Evolutionary conservation across 2,329 filamentous ascomycete genomes (phyloP).

Genomic region (Claviceps digitariae): DNA sequence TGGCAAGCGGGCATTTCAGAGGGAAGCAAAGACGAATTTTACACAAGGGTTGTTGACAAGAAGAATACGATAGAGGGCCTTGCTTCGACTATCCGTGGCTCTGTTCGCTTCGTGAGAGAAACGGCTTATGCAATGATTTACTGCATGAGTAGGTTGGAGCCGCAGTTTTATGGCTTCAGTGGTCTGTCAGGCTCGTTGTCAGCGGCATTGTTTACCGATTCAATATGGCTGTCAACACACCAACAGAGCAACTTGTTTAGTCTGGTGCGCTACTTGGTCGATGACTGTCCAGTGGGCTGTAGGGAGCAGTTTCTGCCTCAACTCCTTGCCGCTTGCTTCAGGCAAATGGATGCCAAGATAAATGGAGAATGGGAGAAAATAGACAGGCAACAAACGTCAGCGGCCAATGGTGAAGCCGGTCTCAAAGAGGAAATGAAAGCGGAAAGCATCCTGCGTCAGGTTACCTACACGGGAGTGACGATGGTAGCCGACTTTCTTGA

Average conservation of each 20-base stretch:
- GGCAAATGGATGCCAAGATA: slow-evolving; percentile 78
- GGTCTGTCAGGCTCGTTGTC: slow-evolving; percentile 75
- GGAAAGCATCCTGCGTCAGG: slow-evolving; percentile 83
- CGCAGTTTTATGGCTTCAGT: slow-evolving; percentile 79
- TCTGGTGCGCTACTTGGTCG: slow-evolving; percentile 74
- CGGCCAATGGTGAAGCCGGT: slow-evolving; percentile 56
- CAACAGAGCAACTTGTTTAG: slow-evolving; percentile 91
- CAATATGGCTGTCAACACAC: slow-evolving; percentile 73
- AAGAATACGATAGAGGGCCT: slow-evolving; percentile 85
- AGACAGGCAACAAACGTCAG: slow-evolving; percentile 45
- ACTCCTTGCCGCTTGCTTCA: slow-evolving; percentile 68
- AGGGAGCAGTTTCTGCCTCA: slow-evolving; percentile 73
- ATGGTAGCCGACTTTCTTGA: slow-evolving; percentile 86
- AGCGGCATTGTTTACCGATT: slow-evolving; percentile 70
- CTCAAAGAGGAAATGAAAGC: slow-evolving; percentile 95
- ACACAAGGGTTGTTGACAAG: slow-evolving; percentile 77
- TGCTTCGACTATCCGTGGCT: slow-evolving; percentile 81
- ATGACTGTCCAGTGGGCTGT: slow-evolving; percentile 74
- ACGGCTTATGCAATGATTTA: slow-evolving; percentile 90
- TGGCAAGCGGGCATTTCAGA: slow-evolving; percentile 97
- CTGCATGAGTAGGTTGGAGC: slow-evolving; percentile 76
- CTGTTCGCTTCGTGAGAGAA: slow-evolving; percentile 80
- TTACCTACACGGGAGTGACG: slow-evolving; percentile 84
- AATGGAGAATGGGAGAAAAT: slow-evolving; percentile 75
- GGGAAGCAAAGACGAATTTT: slow-evolving; percentile 94